Base-by-base conservation (phyloP, 1,284 basidiomycete genomes). In the Tylopilus sp. region DNA sequence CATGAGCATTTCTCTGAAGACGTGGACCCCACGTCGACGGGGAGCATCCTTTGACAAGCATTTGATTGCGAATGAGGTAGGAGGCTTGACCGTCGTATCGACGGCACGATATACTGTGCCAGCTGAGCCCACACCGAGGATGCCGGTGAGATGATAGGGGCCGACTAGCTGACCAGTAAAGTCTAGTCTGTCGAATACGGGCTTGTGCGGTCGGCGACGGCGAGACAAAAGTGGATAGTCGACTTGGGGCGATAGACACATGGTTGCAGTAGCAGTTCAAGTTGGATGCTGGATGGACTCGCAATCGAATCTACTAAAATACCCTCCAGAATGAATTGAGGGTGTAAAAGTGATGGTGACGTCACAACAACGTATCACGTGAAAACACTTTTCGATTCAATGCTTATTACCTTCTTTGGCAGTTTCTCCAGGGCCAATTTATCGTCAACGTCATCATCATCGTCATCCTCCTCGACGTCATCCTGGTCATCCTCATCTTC, bases 51-150 rank as follows among this genome's bases (percentile, higher is more conserved):
- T 77, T 53, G 72, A 69, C 40, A 84, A 67, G 55, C 81, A 82
- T 65, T 93, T 94, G 70, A 92, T 80, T 6, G 91, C 90, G 49
- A 70, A 80, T 9, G n/a, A 10, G 15, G 12, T 21, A 1, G 28
- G 23, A 3, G 7, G 11, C 6, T 36, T 15, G 23, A 29, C 15
- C 8, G 30, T 15, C 12, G 33, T 33, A 26, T 50, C 39, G 2
- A 51, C 42, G 13, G 52, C 54, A 6, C 15, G 35, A 13, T 55
- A 55, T 8, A 55, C 40, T 16, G 21, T 28, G 12, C 39, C 45
- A 4, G 25, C 7, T 3, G 36, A 5, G 10, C 53, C 54, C 1
- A n/a, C 13, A 12, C 46, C 53, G 2, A 55, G 18, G 2, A 48
- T 6, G 15, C 37, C 18, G 8, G 19, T 43, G 25, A 55, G 33